Base-by-base conservation (phyloP, 139 green algal species). In the Picochlorum sp. region DNA sequence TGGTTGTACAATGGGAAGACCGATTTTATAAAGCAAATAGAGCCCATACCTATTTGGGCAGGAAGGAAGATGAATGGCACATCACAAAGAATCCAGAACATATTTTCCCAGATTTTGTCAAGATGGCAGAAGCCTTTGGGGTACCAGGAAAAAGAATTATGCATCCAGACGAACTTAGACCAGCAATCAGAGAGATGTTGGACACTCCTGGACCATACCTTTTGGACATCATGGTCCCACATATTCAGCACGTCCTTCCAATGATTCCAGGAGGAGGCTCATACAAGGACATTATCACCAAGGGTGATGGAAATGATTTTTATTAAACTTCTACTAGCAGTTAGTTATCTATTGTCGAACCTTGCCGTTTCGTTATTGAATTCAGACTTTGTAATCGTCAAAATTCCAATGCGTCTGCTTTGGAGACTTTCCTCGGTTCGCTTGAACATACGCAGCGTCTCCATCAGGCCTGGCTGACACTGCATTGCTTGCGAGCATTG, bases 1-100 rank as follows among this genome's bases (percentile, higher is more conserved):
- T 99, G 93, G 93, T 99, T 29, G 80, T 98, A 66, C 65, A 76
- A 55, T 99, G 93, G 93, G 93, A 99, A 78, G 93, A 98, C 68
- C 76, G 93, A 50, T 99, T 99, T 76, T 99, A 99, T 85, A 96
- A 97, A 81, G 84, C 82, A 25, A 99, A 99, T 80, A 81, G 91
- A 37, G 93, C 87, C 2, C 93, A 98, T 77, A 99, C 93, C 0
- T 99, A 97, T 76, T 80, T 99, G 39, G 93, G 93, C 35, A 76
- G 82, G 37, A 66, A 69, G 43, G 81, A 87, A 37, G 43, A 43
- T 2, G 81, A 86, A 61, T 89, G 70, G 50, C 81, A 88, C 44
- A 55, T 61, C 16, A 80, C 72, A 13, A 28, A 65, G 10, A 60
- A 94, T n/a, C 68, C 84, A 61, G 65, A 64, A 3, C 84, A 98